A percentile compares a stretch with the other conserved stretches of the same genome.
phyloP scores from a whole-genome alignment of 495 filamentous ascomycete species.

The Massariosphaeria phaeospora region DNA sequence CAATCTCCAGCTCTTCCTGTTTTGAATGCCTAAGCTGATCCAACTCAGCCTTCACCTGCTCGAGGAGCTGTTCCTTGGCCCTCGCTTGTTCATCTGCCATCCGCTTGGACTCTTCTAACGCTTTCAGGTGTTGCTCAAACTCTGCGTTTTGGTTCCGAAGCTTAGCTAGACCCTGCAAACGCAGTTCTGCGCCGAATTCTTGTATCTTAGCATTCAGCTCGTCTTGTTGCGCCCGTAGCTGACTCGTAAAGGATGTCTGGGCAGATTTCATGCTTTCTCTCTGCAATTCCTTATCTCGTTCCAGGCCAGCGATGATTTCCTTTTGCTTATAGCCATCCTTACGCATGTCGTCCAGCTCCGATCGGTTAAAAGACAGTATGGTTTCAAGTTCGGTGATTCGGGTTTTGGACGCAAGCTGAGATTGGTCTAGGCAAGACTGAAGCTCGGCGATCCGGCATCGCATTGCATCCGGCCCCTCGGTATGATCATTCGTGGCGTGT shows the following conservation, averaged over 20 bases:
- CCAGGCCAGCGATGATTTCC: constrained; percentile 9
- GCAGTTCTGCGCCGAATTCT: constrained; percentile 21
- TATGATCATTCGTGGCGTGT: neutral
- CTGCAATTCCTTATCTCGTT: constrained; percentile 1
- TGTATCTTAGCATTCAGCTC: constrained; percentile 20
- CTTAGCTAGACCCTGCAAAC: constrained; percentile 16
- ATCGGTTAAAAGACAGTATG: constrained; percentile 18
- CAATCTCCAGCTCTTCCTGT: neutral
- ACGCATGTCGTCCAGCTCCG: constrained; percentile 20
- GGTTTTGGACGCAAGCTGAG: constrained; percentile 16
- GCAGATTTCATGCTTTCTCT: neutral
- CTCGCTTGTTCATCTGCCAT: neutral
- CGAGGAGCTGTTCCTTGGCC: constrained; percentile 10
- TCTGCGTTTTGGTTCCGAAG: constrained; percentile 27
- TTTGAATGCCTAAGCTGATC: constrained; percentile 15
- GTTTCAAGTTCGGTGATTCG: constrained; percentile 29
- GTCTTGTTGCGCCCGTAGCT: constrained; percentile 12
- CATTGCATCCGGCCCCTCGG: neutral
- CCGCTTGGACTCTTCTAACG: constrained; percentile 17
- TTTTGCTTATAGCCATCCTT: constrained; percentile 13
- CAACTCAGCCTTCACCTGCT: constrained; percentile 17
- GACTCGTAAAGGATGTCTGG: neutral
- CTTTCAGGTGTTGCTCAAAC: constrained; percentile 24
- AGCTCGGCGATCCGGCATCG: constrained; percentile 12
- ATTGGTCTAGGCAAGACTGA: constrained; percentile 16